Percentiles rank a stretch among this genome's conserved stretches.
Conservation (phyloP, 2,329 filamentous ascomycete genomes). For the Fusarium denticulatum region DNA sequence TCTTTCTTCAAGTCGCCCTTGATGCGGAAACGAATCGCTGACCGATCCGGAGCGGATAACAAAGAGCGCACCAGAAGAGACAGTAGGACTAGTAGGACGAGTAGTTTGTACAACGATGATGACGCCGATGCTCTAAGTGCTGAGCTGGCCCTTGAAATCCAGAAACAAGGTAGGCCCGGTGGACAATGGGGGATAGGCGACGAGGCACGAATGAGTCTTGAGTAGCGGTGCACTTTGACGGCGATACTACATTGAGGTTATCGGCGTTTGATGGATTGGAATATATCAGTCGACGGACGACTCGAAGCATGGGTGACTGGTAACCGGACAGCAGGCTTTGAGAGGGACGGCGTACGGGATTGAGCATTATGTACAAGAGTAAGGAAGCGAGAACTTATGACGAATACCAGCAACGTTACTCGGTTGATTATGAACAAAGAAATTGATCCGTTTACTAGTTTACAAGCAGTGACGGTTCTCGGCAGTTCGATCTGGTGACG, state of each 20-base stretch:
- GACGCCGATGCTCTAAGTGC: conserved; percentile 53
- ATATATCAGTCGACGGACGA: not conserved
- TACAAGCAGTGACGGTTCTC: not conserved
- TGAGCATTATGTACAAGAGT: conserved; percentile 11
- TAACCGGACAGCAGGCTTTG: not conserved
- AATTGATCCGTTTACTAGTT: not conserved
- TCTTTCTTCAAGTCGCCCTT: conserved; percentile 56
- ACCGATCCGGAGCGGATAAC: conserved; percentile 48
- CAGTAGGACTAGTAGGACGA: conserved; percentile 56
- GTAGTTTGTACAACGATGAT: conserved; percentile 56
- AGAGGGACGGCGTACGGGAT: conserved; percentile 21
- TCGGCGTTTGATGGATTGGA: conserved; percentile 51
- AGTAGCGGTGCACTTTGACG: conserved; percentile 48
- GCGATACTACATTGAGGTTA: conserved; percentile 17
- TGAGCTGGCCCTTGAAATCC: conserved; percentile 61
- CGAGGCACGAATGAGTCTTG: conserved; percentile 84
- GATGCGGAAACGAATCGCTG: conserved; percentile 53
- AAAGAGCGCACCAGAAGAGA: conserved; percentile 52
- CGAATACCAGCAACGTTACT: conserved; percentile 22
- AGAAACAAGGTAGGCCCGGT: conserved; percentile 64
- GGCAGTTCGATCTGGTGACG: conserved; percentile 1
- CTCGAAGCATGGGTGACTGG: not conserved
- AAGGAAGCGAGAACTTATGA: conserved; percentile 11
- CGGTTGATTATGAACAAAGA: conserved; percentile 24
- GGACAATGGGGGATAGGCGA: conserved; percentile 83